Conservation (phyloP, 2,329 filamentous ascomycete species). For the Cordyceps cateniannulata region DNA sequence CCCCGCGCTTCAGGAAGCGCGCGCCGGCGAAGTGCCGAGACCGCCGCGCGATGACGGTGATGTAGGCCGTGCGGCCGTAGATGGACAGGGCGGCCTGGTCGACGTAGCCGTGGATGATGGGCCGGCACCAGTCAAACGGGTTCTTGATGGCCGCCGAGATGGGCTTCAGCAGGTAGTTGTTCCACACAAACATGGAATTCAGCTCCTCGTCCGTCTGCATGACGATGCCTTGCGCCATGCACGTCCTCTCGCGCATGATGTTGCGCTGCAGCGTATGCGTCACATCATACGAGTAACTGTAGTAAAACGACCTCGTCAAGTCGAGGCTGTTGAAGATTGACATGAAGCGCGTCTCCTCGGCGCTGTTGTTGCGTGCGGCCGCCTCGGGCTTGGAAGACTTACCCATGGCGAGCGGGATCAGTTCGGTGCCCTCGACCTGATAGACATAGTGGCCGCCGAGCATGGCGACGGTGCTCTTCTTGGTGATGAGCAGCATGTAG, state of each 20-base stretch:
- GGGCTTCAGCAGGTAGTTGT: conserved; percentile 78
- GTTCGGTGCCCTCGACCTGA: conserved; percentile 87
- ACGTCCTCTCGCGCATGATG: conserved; percentile 70
- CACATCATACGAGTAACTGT: conserved; percentile 96
- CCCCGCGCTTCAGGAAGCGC: conserved; percentile 86
- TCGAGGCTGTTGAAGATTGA: conserved; percentile 87
- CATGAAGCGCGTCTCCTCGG: conserved; percentile 85
- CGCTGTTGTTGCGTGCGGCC: conserved; percentile 44
- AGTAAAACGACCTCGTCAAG: conserved; percentile 88
- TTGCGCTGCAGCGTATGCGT: conserved; percentile 90
- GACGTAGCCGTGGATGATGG: conserved; percentile 93
- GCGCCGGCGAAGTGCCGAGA: conserved; percentile 93
- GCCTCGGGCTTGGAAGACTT: conserved; percentile 66
- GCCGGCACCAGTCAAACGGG: conserved; percentile 91
- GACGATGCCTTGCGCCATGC: conserved; percentile 57
- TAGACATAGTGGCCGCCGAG: conserved; percentile 94
- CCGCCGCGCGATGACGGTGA: conserved; percentile 86
- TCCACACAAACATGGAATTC: conserved; percentile 98
- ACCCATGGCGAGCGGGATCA: conserved; percentile 77
- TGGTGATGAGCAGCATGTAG: conserved; percentile 96
- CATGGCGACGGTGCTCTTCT: conserved; percentile 93
- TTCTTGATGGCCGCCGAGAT: conserved; percentile 64
- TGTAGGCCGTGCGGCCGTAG: conserved; percentile 82
- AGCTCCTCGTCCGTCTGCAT: conserved; percentile 57
- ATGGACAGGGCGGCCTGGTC: conserved; percentile 79